Evolutionary conservation across 495 filamentous ascomycete genomes (phyloP), one percentile per base, ranked within the genome.

Genomic region (Aspergillus asperescens): DNA sequence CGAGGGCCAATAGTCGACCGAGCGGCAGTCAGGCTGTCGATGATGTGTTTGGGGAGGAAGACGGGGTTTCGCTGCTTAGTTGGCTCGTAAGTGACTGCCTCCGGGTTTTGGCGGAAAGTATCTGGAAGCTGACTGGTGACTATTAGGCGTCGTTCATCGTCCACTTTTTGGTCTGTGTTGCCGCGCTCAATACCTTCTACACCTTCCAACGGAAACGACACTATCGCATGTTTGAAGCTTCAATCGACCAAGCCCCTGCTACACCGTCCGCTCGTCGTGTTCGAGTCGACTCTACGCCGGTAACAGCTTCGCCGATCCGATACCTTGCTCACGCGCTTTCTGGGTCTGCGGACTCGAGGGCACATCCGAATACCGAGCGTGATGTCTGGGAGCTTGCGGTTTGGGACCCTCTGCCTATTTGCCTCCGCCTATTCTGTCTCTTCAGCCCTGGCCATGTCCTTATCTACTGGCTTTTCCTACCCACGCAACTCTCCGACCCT

Each of bases 361-460:
- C 89, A 13, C 88, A 95, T 65, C 90, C 92, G 1, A 86, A 95
- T 73, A 79, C 82, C 35, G 81, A 83, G 19, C 78, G 85, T 3
- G 93, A 98, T 68, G 93, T 98, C 19, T 97, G 94, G 94, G 90
- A 98, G 69, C 65, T 98, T 47, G 80, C 84, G 0, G 79, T 97
- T 13, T 98, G 93, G 93, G 90, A 97, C 61, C 93, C 93, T 12
- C 75, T 87, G 23, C 89, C 93, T 7, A 76, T 95, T 31, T 88
- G 84, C 43, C 68, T 96, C 43, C 82, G 83, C 4, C 70, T 96
- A 4, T 93, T 97, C 63, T 94, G 87, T 57, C 73, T 93, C 40
- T 95, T 98, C 71, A 95, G 90, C 59, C 93, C 93, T 0, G 89
- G 88, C 4, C 93, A 98, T 68, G 79, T 93, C 29, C 72, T 96